Conservation (phyloP, 116 monocot species). For the Papilionanthe hybrid region DNA sequence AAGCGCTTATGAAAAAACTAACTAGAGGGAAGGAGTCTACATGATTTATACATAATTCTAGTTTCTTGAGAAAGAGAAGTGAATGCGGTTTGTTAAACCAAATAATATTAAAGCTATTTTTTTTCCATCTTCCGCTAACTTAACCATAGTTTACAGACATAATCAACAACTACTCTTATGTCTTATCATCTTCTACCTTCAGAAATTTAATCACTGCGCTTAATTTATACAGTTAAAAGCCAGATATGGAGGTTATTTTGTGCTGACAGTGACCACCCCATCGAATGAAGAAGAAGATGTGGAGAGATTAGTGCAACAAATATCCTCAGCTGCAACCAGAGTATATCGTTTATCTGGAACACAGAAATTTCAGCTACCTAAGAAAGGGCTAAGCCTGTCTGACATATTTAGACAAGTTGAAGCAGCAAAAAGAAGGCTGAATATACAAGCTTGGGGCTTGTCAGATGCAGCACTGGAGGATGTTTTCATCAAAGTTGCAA, state of each 20-base stretch:
- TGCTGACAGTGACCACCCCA: conserved; percentile 37
- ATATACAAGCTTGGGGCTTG: conserved; percentile 41
- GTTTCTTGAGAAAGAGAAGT: too few species aligned
- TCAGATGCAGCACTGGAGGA: conserved; percentile 43
- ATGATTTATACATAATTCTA: too few species aligned
- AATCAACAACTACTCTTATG: too few species aligned
- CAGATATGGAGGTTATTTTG: conserved; percentile 38
- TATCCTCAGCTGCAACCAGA: conserved; percentile 27
- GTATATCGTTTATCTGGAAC: conserved; percentile 37
- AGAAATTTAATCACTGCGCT: too few species aligned
- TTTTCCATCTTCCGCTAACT: too few species aligned
- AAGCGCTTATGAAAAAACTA: too few species aligned
- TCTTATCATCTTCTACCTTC: too few species aligned
- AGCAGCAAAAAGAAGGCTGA: conserved; percentile 24
- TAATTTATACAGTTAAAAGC: conserved; percentile 26
- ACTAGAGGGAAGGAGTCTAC: too few species aligned
- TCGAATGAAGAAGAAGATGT: conserved; percentile 26
- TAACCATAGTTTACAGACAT: too few species aligned
- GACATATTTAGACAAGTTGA: conserved; percentile 34
- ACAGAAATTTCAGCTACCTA: conserved; percentile 40
- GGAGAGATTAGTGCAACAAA: conserved; percentile 11
- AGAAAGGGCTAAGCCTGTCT: conserved; percentile 23
- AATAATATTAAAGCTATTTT: too few species aligned
- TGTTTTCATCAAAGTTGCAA: conserved; percentile 56
- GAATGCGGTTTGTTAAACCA: too few species aligned